These are phyloP conservation scores for Entomortierella chlamydospora DNA, from an alignment of 192 early-diverging fungal genomes.

Conservation along the genomic window DNA sequence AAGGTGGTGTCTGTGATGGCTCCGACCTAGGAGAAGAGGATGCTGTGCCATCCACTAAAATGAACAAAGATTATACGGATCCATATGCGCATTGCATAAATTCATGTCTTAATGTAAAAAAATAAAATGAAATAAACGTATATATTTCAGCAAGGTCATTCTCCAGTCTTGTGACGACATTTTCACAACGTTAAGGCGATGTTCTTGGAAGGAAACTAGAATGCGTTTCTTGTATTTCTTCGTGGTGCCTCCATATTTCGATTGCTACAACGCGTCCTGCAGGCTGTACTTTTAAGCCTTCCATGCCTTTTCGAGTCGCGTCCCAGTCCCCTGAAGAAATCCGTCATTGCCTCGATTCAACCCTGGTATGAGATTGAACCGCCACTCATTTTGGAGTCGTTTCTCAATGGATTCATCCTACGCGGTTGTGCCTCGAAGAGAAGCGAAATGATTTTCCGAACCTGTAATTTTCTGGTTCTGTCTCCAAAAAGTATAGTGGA, in stretches of 20 bases:
- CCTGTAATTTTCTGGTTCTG: constrained; percentile 8
- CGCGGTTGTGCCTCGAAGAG: constrained; percentile 13
- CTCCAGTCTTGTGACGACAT: constrained; percentile 17
- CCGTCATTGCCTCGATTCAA: constrained; percentile 12
- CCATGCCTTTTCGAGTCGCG: constrained; percentile 22
- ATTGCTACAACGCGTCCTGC: not conserved
- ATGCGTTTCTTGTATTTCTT: constrained; percentile 30
- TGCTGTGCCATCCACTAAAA: constrained; percentile 19
- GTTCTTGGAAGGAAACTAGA: constrained; percentile 25
- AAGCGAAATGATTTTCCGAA: not conserved
- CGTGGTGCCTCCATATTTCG: constrained; percentile 8
- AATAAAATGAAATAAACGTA: too few species aligned
- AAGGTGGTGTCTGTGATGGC: too few species aligned
- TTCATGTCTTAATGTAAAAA: constrained; percentile 7
- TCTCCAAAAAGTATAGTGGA: constrained; percentile 23
- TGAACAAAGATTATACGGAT: not conserved
- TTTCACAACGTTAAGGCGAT: constrained; percentile 19
- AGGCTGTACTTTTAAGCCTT: not conserved
- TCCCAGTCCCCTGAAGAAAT: constrained; percentile 16
- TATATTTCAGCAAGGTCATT: constrained; percentile 17
- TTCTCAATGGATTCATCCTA: constrained; percentile 25
- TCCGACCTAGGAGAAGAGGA: not conserved
- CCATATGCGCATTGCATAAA: not conserved
- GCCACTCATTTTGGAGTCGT: constrained; percentile 28
- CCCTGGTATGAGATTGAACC: constrained; percentile 13